A percentile compares a stretch with the other conserved stretches of the same genome.
These are phyloP conservation scores for Helminthosporium solani DNA, from an alignment of 2,329 filamentous ascomycete genomes.

Conservation along the genomic window DNA sequence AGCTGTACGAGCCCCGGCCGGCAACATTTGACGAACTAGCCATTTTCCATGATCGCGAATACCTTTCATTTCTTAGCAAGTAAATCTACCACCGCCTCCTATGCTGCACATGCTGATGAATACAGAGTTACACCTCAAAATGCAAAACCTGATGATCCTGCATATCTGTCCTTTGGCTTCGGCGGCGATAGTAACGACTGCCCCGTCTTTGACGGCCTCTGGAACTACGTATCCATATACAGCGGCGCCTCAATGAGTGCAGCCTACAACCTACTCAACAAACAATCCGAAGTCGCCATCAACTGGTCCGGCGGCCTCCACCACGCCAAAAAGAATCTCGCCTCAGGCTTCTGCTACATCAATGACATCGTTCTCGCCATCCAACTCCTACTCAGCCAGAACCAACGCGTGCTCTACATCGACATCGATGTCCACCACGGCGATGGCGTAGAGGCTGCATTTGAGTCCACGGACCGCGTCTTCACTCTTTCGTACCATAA, in stretches of 20 bases:
- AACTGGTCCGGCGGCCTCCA: conserved; percentile 97
- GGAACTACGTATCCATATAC: conserved; percentile 92
- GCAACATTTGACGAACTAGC: conserved; percentile 87
- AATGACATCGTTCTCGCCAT: conserved; percentile 97
- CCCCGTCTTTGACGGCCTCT: conserved; percentile 93
- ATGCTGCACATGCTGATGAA: conserved; percentile 6
- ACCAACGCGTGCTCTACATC: conserved; percentile 88
- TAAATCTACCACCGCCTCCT: conserved; percentile 13
- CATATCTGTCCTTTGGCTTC: conserved; percentile 71
- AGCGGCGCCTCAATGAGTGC: conserved; percentile 88
- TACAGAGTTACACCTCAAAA: conserved; percentile 50
- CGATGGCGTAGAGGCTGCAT: conserved; percentile 87
- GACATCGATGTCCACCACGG: conserved; percentile 93
- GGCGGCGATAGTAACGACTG: conserved; percentile 74
- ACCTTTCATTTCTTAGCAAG: conserved; percentile 77
- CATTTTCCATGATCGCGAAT: conserved; percentile 83
- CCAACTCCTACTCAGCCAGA: conserved; percentile 77
- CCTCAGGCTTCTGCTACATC: conserved; percentile 96
- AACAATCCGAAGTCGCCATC: conserved; percentile 91
- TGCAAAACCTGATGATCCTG: conserved; percentile 44
- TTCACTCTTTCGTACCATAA: conserved; percentile 97
- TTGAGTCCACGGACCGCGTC: conserved; percentile 84
- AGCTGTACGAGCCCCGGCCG: conserved; percentile 80
- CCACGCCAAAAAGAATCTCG: conserved; percentile 92
- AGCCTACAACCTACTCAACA: conserved; percentile 80